Conservation (phyloP, 73 alveolate genomes). For the Stentor coeruleus region DNA sequence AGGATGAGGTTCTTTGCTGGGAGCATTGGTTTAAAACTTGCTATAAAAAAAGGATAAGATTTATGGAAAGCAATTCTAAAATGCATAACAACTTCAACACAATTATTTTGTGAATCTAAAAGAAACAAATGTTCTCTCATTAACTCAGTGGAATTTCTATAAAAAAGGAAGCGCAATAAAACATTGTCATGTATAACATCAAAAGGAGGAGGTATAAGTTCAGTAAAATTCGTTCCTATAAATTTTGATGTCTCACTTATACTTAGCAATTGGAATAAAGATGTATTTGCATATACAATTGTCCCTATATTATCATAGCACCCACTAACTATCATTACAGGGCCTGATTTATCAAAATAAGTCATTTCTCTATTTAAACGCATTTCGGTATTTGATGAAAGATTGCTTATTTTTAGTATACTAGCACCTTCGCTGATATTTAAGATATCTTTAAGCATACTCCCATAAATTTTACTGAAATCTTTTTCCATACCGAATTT, state of each 20-base stretch:
- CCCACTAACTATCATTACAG: slow-evolving; percentile 6
- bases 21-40: neutral
- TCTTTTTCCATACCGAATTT: neutral
- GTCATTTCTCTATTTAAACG: neutral
- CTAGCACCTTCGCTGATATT: neutral
- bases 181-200: slow-evolving; percentile 11
- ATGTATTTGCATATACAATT: neutral
- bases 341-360: neutral
- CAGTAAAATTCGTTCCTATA: neutral
- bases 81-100: slow-evolving; percentile 19
- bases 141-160: neutral
- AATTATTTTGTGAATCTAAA: neutral
- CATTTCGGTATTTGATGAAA: neutral
- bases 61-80: neutral
- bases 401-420: too few species aligned
- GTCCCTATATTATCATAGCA: neutral
- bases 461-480: neutral
- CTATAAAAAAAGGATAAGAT: neutral
- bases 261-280: neutral
- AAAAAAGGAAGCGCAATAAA: neutral
- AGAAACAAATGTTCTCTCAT: neutral
- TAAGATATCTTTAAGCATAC: neutral
- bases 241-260: neutral
- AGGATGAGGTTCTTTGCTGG: neutral
- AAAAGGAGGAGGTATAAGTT: slow-evolving; percentile 15